These are phyloP conservation scores for Russula compacta DNA, from an alignment of 768 basidiomycete species.

Conservation along the genomic window DNA sequence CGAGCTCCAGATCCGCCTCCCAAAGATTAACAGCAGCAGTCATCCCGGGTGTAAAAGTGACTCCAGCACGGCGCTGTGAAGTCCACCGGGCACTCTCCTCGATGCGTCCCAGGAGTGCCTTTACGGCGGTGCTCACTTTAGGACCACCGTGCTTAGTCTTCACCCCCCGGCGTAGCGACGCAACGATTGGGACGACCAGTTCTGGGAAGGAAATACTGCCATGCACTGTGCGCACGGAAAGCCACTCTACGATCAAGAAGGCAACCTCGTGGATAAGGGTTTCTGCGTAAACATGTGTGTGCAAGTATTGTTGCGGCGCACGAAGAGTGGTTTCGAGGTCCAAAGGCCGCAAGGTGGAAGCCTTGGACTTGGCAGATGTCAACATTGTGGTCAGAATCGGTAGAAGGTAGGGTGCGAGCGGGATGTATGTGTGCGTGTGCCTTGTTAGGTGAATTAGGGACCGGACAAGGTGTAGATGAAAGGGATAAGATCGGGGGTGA, in stretches of 20 bases:
- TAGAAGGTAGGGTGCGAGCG: slow-evolving; percentile 78
- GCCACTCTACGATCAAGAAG: slow-evolving; percentile 77
- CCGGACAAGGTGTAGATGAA: slow-evolving; percentile 86
- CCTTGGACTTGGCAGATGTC: slow-evolving; percentile 59
- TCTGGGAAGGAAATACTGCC: slow-evolving; percentile 93
- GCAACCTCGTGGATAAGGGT: slow-evolving; percentile 72
- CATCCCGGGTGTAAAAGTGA: slow-evolving; percentile 69
- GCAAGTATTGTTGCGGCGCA: slow-evolving; percentile 78
- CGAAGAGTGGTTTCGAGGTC: slow-evolving; percentile 85
- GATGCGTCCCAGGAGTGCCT: slow-evolving; percentile 74
- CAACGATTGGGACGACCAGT: slow-evolving; percentile 67
- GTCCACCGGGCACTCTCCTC: slow-evolving; percentile 81
- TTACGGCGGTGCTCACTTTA: slow-evolving; percentile 58
- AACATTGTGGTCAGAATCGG: slow-evolving; percentile 77
- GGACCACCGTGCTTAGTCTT: slow-evolving; percentile 46
- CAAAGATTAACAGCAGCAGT: slow-evolving; percentile 62
- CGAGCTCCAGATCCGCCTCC: slow-evolving; percentile 53
- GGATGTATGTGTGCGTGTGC: slow-evolving; percentile 80
- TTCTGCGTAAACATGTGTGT: slow-evolving; percentile 80
- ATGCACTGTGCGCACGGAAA: slow-evolving; percentile 58
- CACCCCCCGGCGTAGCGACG: slow-evolving; percentile 61
- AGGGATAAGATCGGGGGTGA: slow-evolving; percentile 85
- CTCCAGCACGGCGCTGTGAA: slow-evolving; percentile 55
- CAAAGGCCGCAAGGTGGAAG: slow-evolving; percentile 79
- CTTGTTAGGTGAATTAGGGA: slow-evolving; percentile 80